phyloP scores from a whole-genome alignment of 116 monocot genomes.

The Posidonia oceanica region DNA sequence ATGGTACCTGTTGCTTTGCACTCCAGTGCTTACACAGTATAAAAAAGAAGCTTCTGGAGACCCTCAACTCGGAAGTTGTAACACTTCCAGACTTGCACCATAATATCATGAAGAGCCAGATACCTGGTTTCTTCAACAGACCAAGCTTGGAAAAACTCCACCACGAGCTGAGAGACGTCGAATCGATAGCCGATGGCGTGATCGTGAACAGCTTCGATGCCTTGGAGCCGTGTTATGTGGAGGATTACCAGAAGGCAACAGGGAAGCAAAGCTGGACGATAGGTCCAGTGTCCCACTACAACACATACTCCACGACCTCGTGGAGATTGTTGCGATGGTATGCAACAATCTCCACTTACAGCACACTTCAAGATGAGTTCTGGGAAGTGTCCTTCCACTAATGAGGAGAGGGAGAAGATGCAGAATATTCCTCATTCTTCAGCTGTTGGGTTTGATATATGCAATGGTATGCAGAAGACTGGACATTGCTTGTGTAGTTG shows the following conservation, averaged over 20 bases:
- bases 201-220: constrained; percentile 35
- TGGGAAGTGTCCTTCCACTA: neutral
- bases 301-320: neutral
- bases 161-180: neutral
- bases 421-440: neutral
- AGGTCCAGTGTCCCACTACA: constrained; percentile 28
- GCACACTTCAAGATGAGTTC: neutral
- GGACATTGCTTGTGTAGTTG: neutral
- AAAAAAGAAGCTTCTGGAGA: too few species aligned
- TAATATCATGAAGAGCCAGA: too few species aligned
- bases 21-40: neutral
- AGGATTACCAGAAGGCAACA: constrained; percentile 10
- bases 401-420: constrained; percentile 5
- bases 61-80: too few species aligned
- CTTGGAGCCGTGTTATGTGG: constrained; percentile 27
- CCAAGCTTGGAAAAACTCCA: too few species aligned
- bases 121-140: too few species aligned
- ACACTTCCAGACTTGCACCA: too few species aligned
- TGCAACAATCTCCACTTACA: neutral
- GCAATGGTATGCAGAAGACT: neutral
- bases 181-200: constrained; percentile 15
- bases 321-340: too few species aligned
- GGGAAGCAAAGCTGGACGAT: constrained; percentile 28
- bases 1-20: constrained; percentile 8
- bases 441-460: constrained; percentile 6